Base-by-base conservation (phyloP, 169 alveolate species). In the Haemoproteus tartakovskyi region DNA sequence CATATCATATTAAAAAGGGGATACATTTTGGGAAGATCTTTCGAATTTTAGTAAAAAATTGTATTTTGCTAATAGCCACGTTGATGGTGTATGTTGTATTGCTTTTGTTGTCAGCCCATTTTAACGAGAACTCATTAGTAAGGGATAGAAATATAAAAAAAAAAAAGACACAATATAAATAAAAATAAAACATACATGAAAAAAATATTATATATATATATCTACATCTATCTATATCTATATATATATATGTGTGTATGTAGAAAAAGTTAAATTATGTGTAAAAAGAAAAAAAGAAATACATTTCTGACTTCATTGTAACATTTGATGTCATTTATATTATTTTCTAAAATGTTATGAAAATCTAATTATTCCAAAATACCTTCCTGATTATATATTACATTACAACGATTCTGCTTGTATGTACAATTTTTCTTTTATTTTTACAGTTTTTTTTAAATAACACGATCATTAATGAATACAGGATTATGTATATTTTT, bases 401-500 rank as follows among this genome's bases (percentile, higher is more conserved):
- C 60, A 6, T 18, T 12, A 16, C 37, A 22, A 0, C 0, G 22
- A 1, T 4, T 9, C 19, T 1, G 3, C 57, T 19, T 12, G 2
- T 45, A 19, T 2, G 14, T 37, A 3, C 11, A n/a, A 26, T 9
- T 19, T 5, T 18, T 4, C 33, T 2, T 46, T 8, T 46, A n/a
- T 24, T 37, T 11, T 40, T 37, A 19, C 61, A 64, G 81, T 64
- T 57, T 12, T 64, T 64, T 41, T 50, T 64, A 45, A 51, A 64
- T 37, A 64, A 64, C 36, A 64, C 81, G 2, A 9, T 64, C 40
- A 51, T 64, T 50, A 64, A 64, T 19, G 81, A 64, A 40, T 64
- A 64, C 41, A 64, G 52, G 61, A 14, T 64, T 19, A 3, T 64
- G 8, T 51, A 26, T 19, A 54, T 64, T 11, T 9, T 51, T 6